Percentiles rank a stretch among this genome's conserved stretches.
Evolutionary conservation across 768 basidiomycete species (phyloP).

Genomic region (Lepiota brunneoincarnata): DNA sequence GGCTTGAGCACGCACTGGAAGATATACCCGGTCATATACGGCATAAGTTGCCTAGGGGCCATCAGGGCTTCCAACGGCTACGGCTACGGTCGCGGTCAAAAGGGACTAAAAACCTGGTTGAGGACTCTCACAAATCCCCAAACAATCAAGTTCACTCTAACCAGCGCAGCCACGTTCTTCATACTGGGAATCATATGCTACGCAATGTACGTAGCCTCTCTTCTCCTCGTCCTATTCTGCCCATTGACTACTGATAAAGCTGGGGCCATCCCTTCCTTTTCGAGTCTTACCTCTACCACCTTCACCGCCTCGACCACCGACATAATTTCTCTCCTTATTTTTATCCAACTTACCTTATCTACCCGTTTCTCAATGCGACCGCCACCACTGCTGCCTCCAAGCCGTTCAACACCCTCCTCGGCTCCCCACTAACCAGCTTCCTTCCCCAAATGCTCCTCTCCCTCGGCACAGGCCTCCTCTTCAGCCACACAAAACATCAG

Average conservation of each 20-base stretch:
- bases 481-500: constrained; percentile 55
- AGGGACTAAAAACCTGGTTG: constrained; percentile 24
- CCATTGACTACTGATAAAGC: constrained; percentile 37
- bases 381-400: constrained; percentile 19
- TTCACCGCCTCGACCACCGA: constrained; percentile 88
- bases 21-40: constrained; percentile 94
- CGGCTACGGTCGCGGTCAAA: constrained; percentile 15
- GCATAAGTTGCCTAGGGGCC: constrained; percentile 67
- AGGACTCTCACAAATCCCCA: constrained; percentile 43
- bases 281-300: constrained; percentile 92
- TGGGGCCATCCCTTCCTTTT: constrained; percentile 94
- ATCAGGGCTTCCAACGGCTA: constrained; percentile 27
- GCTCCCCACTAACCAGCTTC: constrained; percentile 81
- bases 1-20: constrained; percentile 95
- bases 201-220: constrained; percentile 34
- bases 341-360: constrained; percentile 89
- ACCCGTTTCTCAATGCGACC: constrained; percentile 41
- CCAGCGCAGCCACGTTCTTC: constrained; percentile 70
- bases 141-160: constrained; percentile 60
- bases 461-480: constrained; percentile 68
- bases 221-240: not conserved
- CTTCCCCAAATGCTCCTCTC: constrained; percentile 78
- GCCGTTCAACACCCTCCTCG: constrained; percentile 42
- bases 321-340: constrained; percentile 99
- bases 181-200: constrained; percentile 65